Conservation (phyloP, 2,329 filamentous ascomycete species). For the Aspergillus niger region DNA sequence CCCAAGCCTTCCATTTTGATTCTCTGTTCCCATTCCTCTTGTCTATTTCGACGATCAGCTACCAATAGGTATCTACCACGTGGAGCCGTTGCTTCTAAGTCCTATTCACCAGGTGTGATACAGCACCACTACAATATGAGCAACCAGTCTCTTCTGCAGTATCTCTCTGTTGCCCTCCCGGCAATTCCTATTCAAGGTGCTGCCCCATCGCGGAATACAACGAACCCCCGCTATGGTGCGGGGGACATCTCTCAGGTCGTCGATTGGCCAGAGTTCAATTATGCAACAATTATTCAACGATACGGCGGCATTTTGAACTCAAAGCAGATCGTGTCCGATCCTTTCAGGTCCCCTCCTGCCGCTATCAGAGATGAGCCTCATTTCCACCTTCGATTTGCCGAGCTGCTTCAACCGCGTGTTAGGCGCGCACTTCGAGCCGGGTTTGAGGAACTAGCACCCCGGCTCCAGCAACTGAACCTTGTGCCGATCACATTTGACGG, state of each 20-base stretch:
- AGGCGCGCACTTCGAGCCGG: conserved; percentile 14
- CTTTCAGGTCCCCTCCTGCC: conserved; percentile 15
- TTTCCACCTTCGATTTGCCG: conserved; percentile 14
- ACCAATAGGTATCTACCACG: too few relatives aligned
- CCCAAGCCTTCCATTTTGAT: too few relatives aligned
- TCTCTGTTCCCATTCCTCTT: too few relatives aligned
- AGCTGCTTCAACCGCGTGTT: conserved; percentile 9
- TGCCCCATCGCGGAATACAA: conserved; percentile 7
- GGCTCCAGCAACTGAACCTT: conserved; percentile 4
- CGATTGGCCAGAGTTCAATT: conserved; percentile 19
- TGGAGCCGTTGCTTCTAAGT: too few relatives aligned
- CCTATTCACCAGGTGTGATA: too few relatives aligned
- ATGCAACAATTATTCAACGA: conserved; percentile 14
- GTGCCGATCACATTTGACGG: conserved; percentile 9
- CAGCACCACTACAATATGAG: too few relatives aligned
- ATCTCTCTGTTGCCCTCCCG: conserved; percentile 14
- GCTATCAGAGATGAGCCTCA: conserved; percentile 15
- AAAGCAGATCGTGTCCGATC: conserved; percentile 15
- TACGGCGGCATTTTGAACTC: conserved; percentile 14
- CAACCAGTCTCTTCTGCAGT: too few relatives aligned
- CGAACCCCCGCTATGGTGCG: conserved; percentile 14
- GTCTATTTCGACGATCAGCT: too few relatives aligned
- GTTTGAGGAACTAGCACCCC: conserved; percentile 12
- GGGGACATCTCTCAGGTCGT: conserved; percentile 15
- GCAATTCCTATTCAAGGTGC: conserved; percentile 10